Evolutionary conservation across 2,329 filamentous ascomycete genomes (phyloP), one percentile per base, ranked within the genome.

Genomic region (Scopulariopsis brevicaulis): DNA sequence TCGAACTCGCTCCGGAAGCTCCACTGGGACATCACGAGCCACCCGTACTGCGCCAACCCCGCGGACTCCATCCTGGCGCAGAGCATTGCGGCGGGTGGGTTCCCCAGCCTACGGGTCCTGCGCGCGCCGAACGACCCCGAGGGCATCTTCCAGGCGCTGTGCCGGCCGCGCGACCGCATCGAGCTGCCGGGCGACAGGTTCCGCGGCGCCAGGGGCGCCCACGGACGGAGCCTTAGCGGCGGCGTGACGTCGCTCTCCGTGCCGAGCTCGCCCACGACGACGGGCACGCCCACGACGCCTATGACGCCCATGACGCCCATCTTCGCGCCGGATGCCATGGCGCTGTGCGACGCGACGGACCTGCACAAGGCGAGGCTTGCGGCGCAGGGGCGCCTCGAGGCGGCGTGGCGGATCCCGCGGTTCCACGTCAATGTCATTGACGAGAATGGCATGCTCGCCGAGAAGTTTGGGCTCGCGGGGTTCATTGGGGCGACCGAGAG

Each of bases 91-190:
- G 77, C 79, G 1, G 72, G 73, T 4, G 83, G 82, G 0, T 89
- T 92, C 64, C 87, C 88, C 0, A 67, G 71, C 0, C 75, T 92
- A 11, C 74, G 72, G 11, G 72, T 67, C 1, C 70, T 91, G 20
- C 81, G 87, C 57, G 76, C 82, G 0, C 88, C 86, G 1, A 82
- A 82, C 59, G 88, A 92, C 62, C 80, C 85, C 1, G 80, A 88
- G 5, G 88, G 87, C 28, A 63, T 81, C 8, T 82, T 91, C 61
- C 88, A 92, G 69, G 71, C 75, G 1, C 76, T 90, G 1, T 92
- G 88, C 68, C 79, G 77, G 51, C 87, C 87, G 0, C 72, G 77
- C 4, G 79, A 80, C 34, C 75, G 76, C 34, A 73, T 81, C 22
- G 77, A 83, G 48, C 71, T 79, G 24, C 74, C 78, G 1, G 70